Base-by-base conservation (phyloP, 805 yeast species). In the Priceomyces melissophilus region DNA sequence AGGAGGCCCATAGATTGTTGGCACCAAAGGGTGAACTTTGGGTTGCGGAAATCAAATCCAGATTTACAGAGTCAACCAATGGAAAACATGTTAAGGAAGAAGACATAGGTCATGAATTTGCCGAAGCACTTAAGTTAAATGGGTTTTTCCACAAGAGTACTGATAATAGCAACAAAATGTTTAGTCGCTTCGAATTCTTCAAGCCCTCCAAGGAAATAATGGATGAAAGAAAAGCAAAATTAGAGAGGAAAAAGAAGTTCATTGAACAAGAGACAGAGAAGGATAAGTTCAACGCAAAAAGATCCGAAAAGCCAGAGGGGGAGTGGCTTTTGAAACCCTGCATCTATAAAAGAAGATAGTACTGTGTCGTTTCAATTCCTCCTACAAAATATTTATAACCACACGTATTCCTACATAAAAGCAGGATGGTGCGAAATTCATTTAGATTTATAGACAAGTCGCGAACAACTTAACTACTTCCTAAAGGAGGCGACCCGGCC, bases 41-140 rank as follows among this genome's bases (percentile, higher is more conserved):
- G 99, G 88, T 93, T 35, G 93, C 98, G 2, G 99, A 93, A 60
- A 93, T 93, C 65, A 91, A 91, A 63, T 87, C 96, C 1, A 73
- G 99, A 55, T 87, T 93, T 54, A 68, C 78, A 5, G 96, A 89
- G 53, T 62, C 65, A 10, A 44, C 55, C 11, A 60, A 55, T 25
- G 38, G 54, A 11, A 57, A 52, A 35, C 43, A 48, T 13, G 48
- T 50, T 23, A 49, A 48, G 10, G 58, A 79, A 61, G 48, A 76
- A 43, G 63, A 76, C 38, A 58, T 67, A 0, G 91, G 91, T 11
- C 76, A 76, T n/a, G 90, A 85, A 52, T 93, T 93, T 63, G 87
- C 84, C 10, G 78, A 84, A 16, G 80, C 85, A 1, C 71, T 93
- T 52, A 88, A 88, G 58, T 63, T 78, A 38, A 61, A 78, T 47